phyloP scores from a whole-genome alignment of 2,329 filamentous ascomycete species.

The Arthrocladium fulminans region DNA sequence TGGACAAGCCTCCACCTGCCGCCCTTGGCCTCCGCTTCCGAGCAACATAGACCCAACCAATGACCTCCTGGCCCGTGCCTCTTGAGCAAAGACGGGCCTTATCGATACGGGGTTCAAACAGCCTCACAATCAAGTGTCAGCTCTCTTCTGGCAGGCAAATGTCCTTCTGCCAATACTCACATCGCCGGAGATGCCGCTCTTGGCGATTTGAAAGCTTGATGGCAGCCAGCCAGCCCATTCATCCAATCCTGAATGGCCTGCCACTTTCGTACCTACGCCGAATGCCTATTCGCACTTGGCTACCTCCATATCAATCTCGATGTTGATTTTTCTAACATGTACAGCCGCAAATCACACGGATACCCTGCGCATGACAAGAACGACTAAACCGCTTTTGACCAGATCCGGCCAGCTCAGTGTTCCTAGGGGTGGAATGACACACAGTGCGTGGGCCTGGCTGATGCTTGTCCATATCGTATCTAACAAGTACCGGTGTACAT shows the following conservation, averaged over 20 bases:
- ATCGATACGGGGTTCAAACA: not conserved
- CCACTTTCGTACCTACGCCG: constrained; percentile 2
- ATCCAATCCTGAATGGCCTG: not conserved
- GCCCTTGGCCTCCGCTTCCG: not conserved
- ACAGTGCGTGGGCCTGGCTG: not conserved
- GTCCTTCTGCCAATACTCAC: not conserved
- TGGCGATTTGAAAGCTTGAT: not conserved
- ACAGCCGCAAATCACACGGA: not conserved
- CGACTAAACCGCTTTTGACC: not conserved
- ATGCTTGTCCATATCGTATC: not conserved
- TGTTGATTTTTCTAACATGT: not conserved
- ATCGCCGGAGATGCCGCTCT: constrained; percentile 2
- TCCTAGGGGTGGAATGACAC: not conserved
- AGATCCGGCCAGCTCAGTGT: not conserved
- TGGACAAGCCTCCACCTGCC: not conserved
- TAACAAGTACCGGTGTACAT: not conserved
- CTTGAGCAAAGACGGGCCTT: not conserved
- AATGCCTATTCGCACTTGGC: constrained; percentile 5
- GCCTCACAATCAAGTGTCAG: not conserved
- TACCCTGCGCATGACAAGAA: not conserved
- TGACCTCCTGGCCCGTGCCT: not conserved
- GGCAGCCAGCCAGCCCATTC: not conserved
- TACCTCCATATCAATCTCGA: constrained; percentile 1
- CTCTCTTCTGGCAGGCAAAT: not conserved
- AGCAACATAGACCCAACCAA: not conserved